Percentiles rank a stretch among this genome's conserved stretches.
Conservation (phyloP, 176 grass and related monocot genomes). For the Bromus sterilis region DNA sequence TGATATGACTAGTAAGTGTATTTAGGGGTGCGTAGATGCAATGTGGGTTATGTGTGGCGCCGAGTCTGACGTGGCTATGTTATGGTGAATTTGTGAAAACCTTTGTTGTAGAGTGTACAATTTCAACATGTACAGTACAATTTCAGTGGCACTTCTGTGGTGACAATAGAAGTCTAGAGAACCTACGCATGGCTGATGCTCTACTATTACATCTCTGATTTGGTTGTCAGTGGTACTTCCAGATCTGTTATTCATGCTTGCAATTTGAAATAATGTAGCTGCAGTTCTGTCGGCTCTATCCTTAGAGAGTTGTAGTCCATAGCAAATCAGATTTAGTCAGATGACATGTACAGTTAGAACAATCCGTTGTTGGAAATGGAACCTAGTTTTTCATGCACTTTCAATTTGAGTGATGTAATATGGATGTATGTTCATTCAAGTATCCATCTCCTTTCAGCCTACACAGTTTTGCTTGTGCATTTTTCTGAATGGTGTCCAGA, state of each 20-base stretch:
- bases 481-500: not conserved
- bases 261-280: not conserved
- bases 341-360: not conserved
- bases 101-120: not conserved
- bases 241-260: not conserved
- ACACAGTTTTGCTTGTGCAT: not conserved
- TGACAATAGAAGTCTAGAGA: not conserved
- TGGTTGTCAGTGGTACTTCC: not conserved
- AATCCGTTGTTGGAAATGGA: not conserved
- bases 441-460: not conserved
- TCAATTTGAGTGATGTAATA: not conserved
- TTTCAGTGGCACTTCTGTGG: not conserved
- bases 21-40: not conserved
- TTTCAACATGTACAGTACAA: not conserved
- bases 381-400: not conserved
- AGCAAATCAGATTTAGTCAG: not conserved
- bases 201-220: not conserved
- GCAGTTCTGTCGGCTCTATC: not conserved
- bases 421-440: not conserved
- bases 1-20: slow-evolving; percentile 2
- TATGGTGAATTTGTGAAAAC: not conserved
- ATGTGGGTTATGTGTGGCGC: not conserved
- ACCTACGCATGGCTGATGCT: not conserved
- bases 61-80: not conserved
- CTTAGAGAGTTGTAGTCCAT: not conserved